Conservation (phyloP, 495 filamentous ascomycete species). For the Zalerion maritima region DNA sequence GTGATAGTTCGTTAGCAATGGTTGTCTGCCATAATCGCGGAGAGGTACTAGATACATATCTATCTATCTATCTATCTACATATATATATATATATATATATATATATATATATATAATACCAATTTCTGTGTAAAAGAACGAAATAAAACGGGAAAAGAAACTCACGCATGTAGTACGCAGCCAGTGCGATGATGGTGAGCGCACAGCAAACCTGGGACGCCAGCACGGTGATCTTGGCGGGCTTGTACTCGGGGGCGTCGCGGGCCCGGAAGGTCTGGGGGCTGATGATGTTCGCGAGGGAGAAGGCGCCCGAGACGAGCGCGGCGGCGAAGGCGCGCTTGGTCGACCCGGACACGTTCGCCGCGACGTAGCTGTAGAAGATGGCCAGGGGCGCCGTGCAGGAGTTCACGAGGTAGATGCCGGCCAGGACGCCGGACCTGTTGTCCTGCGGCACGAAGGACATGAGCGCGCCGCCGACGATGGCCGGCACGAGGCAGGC, state of each 20-base stretch:
- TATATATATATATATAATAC: too few relatives aligned
- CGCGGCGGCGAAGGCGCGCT: constrained; percentile 29
- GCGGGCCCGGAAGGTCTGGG: constrained; percentile 47
- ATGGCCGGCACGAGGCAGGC: constrained; percentile 27
- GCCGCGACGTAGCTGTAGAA: constrained; percentile 22
- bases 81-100: too few relatives aligned
- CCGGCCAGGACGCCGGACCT: constrained; percentile 41
- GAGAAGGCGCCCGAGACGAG: constrained; percentile 44
- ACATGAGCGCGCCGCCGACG: constrained; percentile 44
- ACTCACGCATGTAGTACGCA: constrained; percentile 22
- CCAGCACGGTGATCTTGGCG: constrained; percentile 46
- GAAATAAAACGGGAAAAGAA: too few relatives aligned
- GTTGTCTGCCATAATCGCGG: too few relatives aligned
- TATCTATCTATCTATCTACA: too few relatives aligned
- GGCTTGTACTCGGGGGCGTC: constrained; percentile 47
- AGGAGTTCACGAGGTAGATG: constrained; percentile 49
- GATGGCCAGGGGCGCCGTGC: constrained; percentile 33
- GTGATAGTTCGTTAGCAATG: too few relatives aligned
- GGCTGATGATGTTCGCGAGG: constrained; percentile 52
- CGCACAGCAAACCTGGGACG: constrained; percentile 22
- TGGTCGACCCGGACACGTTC: constrained; percentile 23
- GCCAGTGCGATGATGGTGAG: constrained; percentile 18
- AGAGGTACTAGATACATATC: too few relatives aligned
- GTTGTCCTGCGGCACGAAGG: constrained; percentile 35
- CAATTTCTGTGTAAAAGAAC: too few relatives aligned